These are phyloP conservation scores for Piloderma croceum DNA, from an alignment of 768 basidiomycete species.

Conservation along the genomic window DNA sequence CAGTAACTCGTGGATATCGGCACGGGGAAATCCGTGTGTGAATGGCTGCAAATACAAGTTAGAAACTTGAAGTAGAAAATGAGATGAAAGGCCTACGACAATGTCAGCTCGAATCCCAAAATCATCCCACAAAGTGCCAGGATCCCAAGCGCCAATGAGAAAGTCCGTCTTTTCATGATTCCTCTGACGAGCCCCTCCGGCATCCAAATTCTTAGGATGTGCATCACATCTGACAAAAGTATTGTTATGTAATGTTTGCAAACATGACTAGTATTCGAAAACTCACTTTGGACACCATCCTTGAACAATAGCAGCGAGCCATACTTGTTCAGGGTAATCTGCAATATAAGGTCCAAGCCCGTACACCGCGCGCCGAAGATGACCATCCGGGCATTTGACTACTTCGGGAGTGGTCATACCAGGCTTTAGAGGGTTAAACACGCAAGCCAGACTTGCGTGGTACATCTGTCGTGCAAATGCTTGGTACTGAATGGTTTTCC, in stretches of 20 bases:
- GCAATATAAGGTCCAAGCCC: constrained; percentile 27
- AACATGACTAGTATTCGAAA: neutral
- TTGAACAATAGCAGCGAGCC: constrained; percentile 17
- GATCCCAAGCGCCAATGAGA: constrained; percentile 21
- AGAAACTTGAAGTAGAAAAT: neutral
- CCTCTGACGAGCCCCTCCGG: constrained; percentile 8
- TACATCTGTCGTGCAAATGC: constrained; percentile 13
- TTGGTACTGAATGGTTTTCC: constrained; percentile 5
- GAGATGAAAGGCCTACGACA: constrained; percentile 20
- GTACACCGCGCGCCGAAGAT: constrained; percentile 22
- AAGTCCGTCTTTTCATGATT: constrained; percentile 21
- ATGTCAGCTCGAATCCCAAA: constrained; percentile 29
- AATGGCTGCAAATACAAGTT: constrained; percentile 1
- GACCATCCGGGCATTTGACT: constrained; percentile 18
- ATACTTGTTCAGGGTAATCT: constrained; percentile 27
- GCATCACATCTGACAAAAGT: constrained; percentile 19
- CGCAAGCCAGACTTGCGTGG: constrained; percentile 14
- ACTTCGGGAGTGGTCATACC: constrained; percentile 17
- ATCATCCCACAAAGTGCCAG: constrained; percentile 26
- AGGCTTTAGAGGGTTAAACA: constrained; percentile 13
- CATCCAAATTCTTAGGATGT: constrained; percentile 7
- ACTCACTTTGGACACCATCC: too few species aligned
- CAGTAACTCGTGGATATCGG: constrained; percentile 26
- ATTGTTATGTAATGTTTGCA: neutral
- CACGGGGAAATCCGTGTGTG: constrained; percentile 1